Evolutionary conservation across 768 basidiomycete genomes (phyloP).

Genomic region (Lactarius sp.): DNA sequence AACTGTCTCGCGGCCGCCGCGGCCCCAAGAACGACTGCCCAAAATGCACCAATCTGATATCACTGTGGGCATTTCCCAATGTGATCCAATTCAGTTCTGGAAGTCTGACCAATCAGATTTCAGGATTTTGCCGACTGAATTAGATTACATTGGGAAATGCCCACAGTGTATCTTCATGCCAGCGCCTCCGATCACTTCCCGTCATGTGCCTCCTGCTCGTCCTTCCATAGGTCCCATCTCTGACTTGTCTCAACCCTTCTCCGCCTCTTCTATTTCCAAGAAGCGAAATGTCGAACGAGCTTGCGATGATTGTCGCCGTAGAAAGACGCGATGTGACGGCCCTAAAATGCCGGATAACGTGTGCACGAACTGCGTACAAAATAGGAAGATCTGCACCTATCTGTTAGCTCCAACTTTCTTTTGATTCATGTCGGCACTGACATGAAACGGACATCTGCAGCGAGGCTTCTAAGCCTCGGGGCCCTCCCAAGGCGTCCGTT

Average conservation of each 20-base stretch:
- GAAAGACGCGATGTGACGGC: constrained; percentile 35
- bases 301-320: constrained; percentile 34
- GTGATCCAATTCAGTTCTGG: too few relatives aligned
- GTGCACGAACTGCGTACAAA: constrained; percentile 37
- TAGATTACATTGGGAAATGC: too few relatives aligned
- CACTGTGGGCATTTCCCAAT: too few relatives aligned
- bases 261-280: constrained; percentile 28
- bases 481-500: constrained; percentile 39
- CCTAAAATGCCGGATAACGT: constrained; percentile 33
- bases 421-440: background rate
- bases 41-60: constrained; percentile 15
- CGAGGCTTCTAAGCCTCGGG: constrained; percentile 37
- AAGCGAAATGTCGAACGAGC: constrained; percentile 35
- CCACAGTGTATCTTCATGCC: constrained; percentile 3
- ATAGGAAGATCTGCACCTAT: constrained; percentile 34
- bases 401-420: constrained; percentile 25
- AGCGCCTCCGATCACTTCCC: constrained; percentile 12
- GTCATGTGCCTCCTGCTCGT: background rate
- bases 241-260: constrained; percentile 12
- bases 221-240: background rate
- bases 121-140: too few relatives aligned
- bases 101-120: too few relatives aligned
- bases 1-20: constrained; percentile 16
- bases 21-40: background rate
- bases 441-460: constrained; percentile 24